Evolutionary conservation across 1,284 basidiomycete species (phyloP), one percentile per base, ranked within the genome.

Genomic region (Ustilago tritici): DNA sequence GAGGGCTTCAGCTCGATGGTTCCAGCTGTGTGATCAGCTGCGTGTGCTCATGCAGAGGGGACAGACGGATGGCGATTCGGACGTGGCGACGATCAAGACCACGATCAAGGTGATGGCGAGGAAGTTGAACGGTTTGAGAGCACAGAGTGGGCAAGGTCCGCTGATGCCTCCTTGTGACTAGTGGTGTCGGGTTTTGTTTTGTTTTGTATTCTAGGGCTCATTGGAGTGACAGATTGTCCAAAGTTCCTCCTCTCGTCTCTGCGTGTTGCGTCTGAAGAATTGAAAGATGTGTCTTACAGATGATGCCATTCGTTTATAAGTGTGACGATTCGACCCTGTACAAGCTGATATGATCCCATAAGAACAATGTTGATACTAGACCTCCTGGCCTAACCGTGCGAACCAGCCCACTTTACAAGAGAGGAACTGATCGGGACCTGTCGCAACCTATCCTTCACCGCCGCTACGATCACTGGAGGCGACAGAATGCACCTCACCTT

Each of bases 101-200:
- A 76, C 69, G 52, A 67, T 71, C 61, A 61, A 62, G 59, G 73
- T 76, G 10, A 71, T 76, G 73, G 64, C 73, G 50, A 56, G 46
- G 23, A 70, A 64, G 61, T 43, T 76, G 32, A 76, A 76, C 23
- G 54, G 50, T 11, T 12, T 46, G 41, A 32, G 73, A 7, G 61
- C 40, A 17, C 41, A 55, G 59, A 50, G 7, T 28, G 65, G 69
- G 9, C 63, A 66, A 40, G 41, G 55, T 5, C 52, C 58, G 32
- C 41, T 74, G 31, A 46, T 61, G 32, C 56, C 66, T 12, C 66
- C 71, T 19, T 74, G 69, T 55, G 61, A 56, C n/a, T 46, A 19
- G 15, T 9, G 36, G 14, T 14, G 36, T 38, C 65, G 38, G 47
- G 40, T n/a, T 32, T 32, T 28, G 23, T n/a, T 14, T 50, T n/a